Percentiles rank a stretch among this genome's conserved stretches.
Conservation (phyloP, 2,329 filamentous ascomycete species). For the Sporothrix humicola region DNA sequence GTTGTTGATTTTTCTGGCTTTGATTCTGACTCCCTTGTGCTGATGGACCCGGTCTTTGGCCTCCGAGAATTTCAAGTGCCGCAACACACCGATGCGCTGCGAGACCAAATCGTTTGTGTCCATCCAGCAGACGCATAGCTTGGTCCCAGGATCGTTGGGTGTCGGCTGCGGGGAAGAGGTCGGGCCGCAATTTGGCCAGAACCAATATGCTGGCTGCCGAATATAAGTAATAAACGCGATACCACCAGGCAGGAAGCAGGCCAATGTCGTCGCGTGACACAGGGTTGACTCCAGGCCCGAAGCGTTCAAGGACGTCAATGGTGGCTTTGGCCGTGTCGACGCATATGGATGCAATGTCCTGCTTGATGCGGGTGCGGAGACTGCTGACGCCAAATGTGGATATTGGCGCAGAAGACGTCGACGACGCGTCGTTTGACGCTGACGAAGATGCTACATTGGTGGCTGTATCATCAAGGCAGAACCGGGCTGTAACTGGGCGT, state of each 20-base stretch:
- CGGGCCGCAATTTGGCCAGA: neutral
- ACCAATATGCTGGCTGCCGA: constrained; percentile 2
- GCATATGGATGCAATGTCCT: neutral
- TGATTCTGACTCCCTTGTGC: neutral
- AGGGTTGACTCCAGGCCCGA: neutral
- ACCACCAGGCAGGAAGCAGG: neutral
- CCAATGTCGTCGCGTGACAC: neutral
- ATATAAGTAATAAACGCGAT: constrained; percentile 2
- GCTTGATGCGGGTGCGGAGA: constrained; percentile 1
- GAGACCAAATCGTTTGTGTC: neutral
- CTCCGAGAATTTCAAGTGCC: neutral
- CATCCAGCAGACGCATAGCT: neutral
- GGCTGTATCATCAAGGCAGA: neutral
- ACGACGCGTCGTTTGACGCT: neutral
- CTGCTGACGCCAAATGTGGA: neutral
- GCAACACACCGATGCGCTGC: neutral
- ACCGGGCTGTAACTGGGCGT: neutral
- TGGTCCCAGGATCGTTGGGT: neutral
- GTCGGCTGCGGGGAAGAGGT: neutral
- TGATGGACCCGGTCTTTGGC: neutral
- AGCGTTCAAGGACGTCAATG: neutral
- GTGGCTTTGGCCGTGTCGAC: neutral
- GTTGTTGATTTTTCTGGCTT: neutral
- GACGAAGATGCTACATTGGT: neutral
- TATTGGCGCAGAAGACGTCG: neutral